Evolutionary conservation across 2,329 filamentous ascomycete species (phyloP), one percentile per base, ranked within the genome.

Genomic region (Arthrobotrys musiformis): DNA sequence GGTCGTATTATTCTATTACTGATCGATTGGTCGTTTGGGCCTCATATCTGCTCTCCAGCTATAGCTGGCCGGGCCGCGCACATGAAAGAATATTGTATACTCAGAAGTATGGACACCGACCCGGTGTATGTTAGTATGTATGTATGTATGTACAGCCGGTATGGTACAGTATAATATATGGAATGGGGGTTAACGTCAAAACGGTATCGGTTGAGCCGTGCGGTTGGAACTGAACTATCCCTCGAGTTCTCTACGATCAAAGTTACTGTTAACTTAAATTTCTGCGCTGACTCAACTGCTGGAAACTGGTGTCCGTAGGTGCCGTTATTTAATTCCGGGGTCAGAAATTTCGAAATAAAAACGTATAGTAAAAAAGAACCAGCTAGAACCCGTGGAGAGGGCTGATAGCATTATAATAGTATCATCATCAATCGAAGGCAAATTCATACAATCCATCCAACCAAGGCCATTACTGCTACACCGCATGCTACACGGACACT

Each of bases 21-120:
- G 68, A 72, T 72, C 68, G 68, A 72, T 72, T 70, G 67, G 56
- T 50, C 1, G 2, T 54, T 54, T 54, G 50, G 50, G 4, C 50
- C 50, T 56, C 50, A 56, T 56, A 56, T 56, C 50, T 56, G 50
- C 50, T 56, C 50, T 17, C 28, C n/a, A n/a, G n/a, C n/a, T n/a
- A n/a, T n/a, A n/a, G n/a, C n/a, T n/a, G n/a, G n/a, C n/a, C n/a
- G n/a, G n/a, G n/a, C 40, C 40, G 8, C 40, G 3, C 30, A 19
- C n/a, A 30, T 52, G 48, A 28, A 56, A 35, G 24, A 40, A 42
- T 42, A 42, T 42, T 4, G 4, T 42, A n/a, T n/a, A n/a, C n/a
- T n/a, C n/a, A n/a, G n/a, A n/a, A n/a, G n/a, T n/a, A n/a, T n/a
- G n/a, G n/a, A n/a, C n/a, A n/a, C n/a, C n/a, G n/a, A n/a, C n/a